phyloP scores from a whole-genome alignment of 495 filamentous ascomycete genomes.

The Penicillium simplicissimum region DNA sequence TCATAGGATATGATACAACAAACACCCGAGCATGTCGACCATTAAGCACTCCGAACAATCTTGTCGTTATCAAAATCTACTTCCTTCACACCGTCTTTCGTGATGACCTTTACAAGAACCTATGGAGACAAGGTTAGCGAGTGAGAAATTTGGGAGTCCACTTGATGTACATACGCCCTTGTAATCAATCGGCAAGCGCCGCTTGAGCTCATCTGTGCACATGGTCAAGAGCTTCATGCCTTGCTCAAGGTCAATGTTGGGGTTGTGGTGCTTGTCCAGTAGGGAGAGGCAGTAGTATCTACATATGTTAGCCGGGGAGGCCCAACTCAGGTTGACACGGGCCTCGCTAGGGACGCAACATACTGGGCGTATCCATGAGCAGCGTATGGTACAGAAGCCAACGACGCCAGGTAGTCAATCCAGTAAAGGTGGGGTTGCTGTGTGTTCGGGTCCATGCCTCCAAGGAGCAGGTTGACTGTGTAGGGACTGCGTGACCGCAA shows the following conservation, averaged over 20 bases:
- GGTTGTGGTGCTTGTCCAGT: slow-evolving; percentile 97
- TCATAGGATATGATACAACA: slow-evolving; percentile 49
- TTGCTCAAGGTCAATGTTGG: slow-evolving; percentile 82
- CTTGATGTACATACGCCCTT: slow-evolving; percentile 66
- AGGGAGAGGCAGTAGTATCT: slow-evolving; percentile 94
- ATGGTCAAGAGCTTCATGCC: slow-evolving; percentile 87
- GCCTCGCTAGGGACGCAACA: slow-evolving; percentile 35
- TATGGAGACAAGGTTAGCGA: slow-evolving; percentile 27
- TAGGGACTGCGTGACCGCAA: slow-evolving; percentile 91
- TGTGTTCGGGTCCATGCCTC: slow-evolving; percentile 86
- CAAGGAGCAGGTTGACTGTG: slow-evolving; percentile 92
- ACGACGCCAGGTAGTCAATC: slow-evolving; percentile 92
- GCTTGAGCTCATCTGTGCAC: slow-evolving; percentile 96
- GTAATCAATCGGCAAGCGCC: slow-evolving; percentile 95
- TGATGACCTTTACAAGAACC: slow-evolving; percentile 88
- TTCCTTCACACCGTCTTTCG: slow-evolving; percentile 84
- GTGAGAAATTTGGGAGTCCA: background rate
- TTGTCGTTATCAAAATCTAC: slow-evolving; percentile 78
- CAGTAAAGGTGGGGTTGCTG: slow-evolving; percentile 89
- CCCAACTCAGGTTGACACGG: background rate
- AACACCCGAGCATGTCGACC: slow-evolving; percentile 28
- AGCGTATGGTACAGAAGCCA: slow-evolving; percentile 87
- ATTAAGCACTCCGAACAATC: slow-evolving; percentile 66
- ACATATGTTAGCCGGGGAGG: slow-evolving; percentile 22
- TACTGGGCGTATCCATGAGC: slow-evolving; percentile 98